phyloP scores from a whole-genome alignment of 441 rosid species.

The Arabidopsis lyrata region DNA sequence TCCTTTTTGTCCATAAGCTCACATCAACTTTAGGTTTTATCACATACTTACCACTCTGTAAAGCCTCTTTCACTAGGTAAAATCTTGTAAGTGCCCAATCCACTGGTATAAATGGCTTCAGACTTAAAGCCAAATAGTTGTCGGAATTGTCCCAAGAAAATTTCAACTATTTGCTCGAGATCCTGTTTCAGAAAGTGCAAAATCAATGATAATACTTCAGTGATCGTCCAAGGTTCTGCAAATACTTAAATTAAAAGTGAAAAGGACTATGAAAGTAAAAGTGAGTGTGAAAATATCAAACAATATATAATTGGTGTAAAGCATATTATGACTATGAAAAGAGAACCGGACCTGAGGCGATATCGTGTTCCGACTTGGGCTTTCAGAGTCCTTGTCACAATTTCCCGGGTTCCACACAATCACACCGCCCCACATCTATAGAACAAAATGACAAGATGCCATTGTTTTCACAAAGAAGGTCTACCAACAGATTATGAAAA shows the following conservation, averaged over 20 bases:
- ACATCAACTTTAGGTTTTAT: constrained; percentile 3
- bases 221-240: constrained; percentile 25
- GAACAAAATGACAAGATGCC: constrained; percentile 33
- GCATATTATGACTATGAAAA: constrained; percentile 14
- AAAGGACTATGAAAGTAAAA: not conserved
- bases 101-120: constrained; percentile 55
- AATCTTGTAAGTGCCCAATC: constrained; percentile 63
- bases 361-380: constrained; percentile 53
- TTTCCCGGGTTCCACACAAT: constrained; percentile 80
- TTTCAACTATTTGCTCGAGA: constrained; percentile 77
- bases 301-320: not conserved
- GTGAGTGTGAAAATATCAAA: not conserved
- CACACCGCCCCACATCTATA: constrained; percentile 98
- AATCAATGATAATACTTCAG: constrained; percentile 34
- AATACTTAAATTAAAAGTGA: not conserved
- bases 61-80: constrained; percentile 85
- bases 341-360: constrained; percentile 63
- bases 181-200: constrained; percentile 63
- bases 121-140: constrained; percentile 91
- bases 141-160: constrained; percentile 90
- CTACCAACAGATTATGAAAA: constrained; percentile 16
- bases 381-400: constrained; percentile 61
- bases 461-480: constrained; percentile 11
- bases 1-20: constrained; percentile 18
- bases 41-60: constrained; percentile 76